phyloP scores from a whole-genome alignment of 2,329 filamentous ascomycete species.

The Calonectria multiphialidica region DNA sequence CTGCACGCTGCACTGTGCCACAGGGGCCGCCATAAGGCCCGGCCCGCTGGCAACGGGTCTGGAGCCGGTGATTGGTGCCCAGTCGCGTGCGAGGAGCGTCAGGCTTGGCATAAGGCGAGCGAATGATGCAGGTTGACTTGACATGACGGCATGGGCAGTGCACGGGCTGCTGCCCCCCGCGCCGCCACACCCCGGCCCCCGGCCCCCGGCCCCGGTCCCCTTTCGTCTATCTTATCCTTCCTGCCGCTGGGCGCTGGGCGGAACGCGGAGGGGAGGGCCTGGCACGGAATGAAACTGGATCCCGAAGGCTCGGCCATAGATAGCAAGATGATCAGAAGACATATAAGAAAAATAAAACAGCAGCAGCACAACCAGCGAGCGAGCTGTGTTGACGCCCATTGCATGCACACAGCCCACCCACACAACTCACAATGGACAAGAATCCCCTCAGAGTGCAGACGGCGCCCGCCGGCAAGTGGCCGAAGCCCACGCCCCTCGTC shows the following conservation, averaged over 20 bases:
- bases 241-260: not conserved
- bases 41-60: not conserved
- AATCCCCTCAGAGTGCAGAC: conserved; percentile 20
- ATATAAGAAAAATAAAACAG: not conserved
- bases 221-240: not conserved
- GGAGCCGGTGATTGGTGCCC: not conserved
- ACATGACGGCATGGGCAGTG: conserved; percentile 1
- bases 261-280: not conserved
- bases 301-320: not conserved
- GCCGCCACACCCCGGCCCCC: too few relatives aligned
- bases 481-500: conserved; percentile 38
- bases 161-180: not conserved
- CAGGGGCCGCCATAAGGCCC: not conserved
- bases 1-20: not conserved
- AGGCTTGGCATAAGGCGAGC: not conserved
- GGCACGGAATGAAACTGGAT: not conserved
- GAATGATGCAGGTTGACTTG: not conserved
- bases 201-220: not conserved
- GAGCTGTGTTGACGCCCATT: not conserved
- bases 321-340: not conserved
- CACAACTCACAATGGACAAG: conserved; percentile 11
- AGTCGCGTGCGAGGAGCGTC: not conserved
- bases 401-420: not conserved
- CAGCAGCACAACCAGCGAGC: not conserved
- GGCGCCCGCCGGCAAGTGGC: conserved; percentile 15